Conservation (phyloP, 2,329 filamentous ascomycete genomes). For the Hypoxylon sp. region DNA sequence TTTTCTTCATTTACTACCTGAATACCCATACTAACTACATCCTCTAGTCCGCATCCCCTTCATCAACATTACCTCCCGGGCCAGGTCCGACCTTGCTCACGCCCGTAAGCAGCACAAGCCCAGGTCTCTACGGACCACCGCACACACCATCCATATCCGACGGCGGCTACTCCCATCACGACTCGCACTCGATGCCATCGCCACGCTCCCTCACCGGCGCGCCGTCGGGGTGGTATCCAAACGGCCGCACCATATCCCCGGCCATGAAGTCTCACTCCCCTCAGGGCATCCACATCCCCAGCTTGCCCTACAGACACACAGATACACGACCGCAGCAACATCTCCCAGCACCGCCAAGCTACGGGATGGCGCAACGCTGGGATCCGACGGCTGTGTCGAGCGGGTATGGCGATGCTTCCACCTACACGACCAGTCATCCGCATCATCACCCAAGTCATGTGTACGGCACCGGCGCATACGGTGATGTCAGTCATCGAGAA, state of each 20-base stretch:
- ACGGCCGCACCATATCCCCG: conserved; percentile 57
- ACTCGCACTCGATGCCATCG: conserved; percentile 61
- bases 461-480: conserved; percentile 54
- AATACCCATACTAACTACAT: conserved; percentile 24
- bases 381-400: conserved; percentile 40
- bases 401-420: conserved; percentile 42
- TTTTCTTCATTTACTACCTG: too few relatives aligned
- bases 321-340: conserved; percentile 46
- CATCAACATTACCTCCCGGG: conserved; percentile 40
- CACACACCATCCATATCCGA: conserved; percentile 51
- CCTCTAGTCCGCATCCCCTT: conserved; percentile 44
- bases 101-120: conserved; percentile 47
- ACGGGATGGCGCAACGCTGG: conserved; percentile 47
- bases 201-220: conserved; percentile 61
- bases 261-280: conserved; percentile 51
- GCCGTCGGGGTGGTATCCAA: conserved; percentile 57
- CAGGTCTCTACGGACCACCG: conserved; percentile 46
- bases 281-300: conserved; percentile 49
- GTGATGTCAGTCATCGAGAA: conserved; percentile 53
- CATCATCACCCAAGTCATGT: conserved; percentile 50
- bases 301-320: conserved; percentile 50
- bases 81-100: conserved; percentile 43
- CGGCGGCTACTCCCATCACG: conserved; percentile 52
- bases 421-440: conserved; percentile 44
- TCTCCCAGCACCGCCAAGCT: conserved; percentile 48